Evolutionary conservation across 345 rosid genomes (phyloP).

Genomic region (Dipteronia dyeriana): DNA sequence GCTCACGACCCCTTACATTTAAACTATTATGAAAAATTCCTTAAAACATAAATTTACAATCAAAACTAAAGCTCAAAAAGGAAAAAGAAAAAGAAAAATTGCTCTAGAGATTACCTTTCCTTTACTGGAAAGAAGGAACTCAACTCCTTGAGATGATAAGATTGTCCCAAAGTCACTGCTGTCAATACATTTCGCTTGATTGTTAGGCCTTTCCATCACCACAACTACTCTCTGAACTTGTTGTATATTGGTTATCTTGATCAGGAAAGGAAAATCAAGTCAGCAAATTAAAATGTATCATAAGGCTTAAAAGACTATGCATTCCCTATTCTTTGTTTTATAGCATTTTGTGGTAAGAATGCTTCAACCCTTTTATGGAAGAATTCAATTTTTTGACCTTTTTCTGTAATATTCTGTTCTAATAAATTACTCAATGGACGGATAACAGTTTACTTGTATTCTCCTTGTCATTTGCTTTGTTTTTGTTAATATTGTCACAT

Average conservation of each 20-base stretch:
- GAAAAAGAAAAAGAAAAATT: neutral
- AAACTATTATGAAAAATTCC: neutral
- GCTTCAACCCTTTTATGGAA: neutral
- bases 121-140: constrained; percentile 55
- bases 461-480: neutral
- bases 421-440: neutral
- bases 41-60: neutral
- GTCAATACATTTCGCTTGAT: constrained; percentile 25
- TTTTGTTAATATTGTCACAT: neutral
- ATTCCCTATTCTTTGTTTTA: neutral
- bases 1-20: neutral
- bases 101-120: constrained; percentile 39
- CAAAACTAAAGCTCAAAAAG: neutral
- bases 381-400: constrained; percentile 7
- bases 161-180: constrained; percentile 35
- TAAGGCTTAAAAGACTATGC: neutral
- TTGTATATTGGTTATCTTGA: neutral
- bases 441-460: neutral
- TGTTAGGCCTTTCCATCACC: constrained; percentile 40
- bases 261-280: constrained; percentile 3
- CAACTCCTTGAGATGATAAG: constrained; percentile 58
- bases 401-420: neutral
- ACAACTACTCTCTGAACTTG: constrained; percentile 7
- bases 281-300: neutral
- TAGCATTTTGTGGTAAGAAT: neutral